phyloP scores from a whole-genome alignment of 164 flowering plant genomes.

The Magnolia officinalis region DNA sequence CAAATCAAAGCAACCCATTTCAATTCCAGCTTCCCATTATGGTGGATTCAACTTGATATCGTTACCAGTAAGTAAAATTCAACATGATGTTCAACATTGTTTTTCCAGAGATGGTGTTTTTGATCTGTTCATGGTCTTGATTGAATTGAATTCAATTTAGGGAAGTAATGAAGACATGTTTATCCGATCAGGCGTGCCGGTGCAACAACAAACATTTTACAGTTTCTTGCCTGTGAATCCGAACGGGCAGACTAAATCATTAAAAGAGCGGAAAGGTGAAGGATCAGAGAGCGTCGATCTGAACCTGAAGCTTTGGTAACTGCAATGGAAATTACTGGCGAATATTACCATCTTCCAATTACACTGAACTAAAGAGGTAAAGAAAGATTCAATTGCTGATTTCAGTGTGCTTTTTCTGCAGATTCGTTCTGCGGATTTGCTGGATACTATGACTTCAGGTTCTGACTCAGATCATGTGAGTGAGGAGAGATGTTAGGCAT shows the following conservation, averaged over 20 bases:
- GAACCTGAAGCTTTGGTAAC: conserved; percentile 16
- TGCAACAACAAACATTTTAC: conserved; percentile 8
- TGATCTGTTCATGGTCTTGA: neutral
- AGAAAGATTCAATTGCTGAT: neutral
- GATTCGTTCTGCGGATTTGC: neutral
- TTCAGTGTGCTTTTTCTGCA: neutral
- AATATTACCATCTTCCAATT: neutral
- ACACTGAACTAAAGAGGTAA: neutral
- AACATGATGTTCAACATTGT: neutral
- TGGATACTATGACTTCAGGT: neutral
- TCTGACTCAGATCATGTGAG: neutral
- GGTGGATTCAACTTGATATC: conserved; percentile 5
- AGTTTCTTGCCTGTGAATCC: conserved; percentile 13
- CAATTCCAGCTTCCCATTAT: neutral
- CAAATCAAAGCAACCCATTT: conserved; percentile 8
- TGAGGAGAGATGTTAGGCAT: neutral
- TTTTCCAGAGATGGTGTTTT: neutral
- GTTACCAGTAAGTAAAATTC: conserved; percentile 7
- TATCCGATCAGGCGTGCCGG: neutral
- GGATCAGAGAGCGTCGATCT: conserved; percentile 17
- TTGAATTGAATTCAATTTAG: conserved; percentile 6
- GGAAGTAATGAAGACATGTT: conserved; percentile 11
- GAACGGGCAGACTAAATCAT: neutral
- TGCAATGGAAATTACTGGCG: neutral
- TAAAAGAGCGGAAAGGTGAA: neutral